Percentiles rank a stretch among this genome's conserved stretches.
These are phyloP conservation scores for Trichoderma sp. DNA, from an alignment of 2,329 filamentous ascomycete species.

Conservation along the genomic window DNA sequence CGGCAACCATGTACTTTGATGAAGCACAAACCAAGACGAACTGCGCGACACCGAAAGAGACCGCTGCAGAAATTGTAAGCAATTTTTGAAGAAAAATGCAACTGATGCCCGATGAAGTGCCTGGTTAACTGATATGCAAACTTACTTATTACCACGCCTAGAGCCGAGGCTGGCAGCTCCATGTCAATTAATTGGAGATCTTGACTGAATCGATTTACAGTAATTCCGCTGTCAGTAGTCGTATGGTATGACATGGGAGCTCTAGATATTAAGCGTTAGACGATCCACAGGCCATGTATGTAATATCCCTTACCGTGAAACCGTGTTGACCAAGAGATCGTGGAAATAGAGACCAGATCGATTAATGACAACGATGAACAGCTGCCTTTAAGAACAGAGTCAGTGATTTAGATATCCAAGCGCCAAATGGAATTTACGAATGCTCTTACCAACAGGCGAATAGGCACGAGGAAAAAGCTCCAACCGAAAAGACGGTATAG, in stretches of 20 bases:
- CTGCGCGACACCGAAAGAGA: conserved; percentile 35
- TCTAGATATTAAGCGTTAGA: conserved; percentile 14
- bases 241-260: background rate
- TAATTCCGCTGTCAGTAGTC: background rate
- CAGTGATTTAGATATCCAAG: background rate
- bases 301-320: background rate
- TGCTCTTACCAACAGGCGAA: background rate
- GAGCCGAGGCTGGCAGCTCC: conserved; percentile 40
- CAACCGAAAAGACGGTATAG: conserved; percentile 29
- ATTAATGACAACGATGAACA: background rate
- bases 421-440: background rate
- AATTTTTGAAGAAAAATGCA: conserved; percentile 33
- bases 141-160: background rate
- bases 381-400: background rate
- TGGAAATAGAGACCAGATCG: background rate
- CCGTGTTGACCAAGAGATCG: background rate
- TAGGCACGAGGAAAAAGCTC: conserved; percentile 24
- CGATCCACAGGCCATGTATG: background rate
- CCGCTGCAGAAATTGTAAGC: conserved; percentile 41
- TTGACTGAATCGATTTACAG: conserved; percentile 43
- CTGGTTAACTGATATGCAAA: background rate
- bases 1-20: conserved; percentile 48
- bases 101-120: background rate
- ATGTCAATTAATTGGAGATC: conserved; percentile 46
- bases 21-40: background rate